Percentiles rank a stretch among this genome's conserved stretches.
phyloP scores from a whole-genome alignment of 441 rosid genomes.

The Gossypium trilobum region DNA sequence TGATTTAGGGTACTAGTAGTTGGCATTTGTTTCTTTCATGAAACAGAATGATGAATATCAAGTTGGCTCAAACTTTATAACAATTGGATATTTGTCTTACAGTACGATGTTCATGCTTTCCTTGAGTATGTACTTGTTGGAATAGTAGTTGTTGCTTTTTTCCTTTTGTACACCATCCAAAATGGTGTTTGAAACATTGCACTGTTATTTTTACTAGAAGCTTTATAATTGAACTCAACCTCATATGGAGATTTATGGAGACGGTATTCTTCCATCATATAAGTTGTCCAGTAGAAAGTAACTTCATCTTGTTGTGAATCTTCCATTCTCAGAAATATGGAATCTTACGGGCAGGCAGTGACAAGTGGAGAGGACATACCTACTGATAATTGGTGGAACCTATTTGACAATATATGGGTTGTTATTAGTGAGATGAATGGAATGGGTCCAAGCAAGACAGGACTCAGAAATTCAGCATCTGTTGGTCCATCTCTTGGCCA shows the following conservation, averaged over 20 bases:
- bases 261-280: neutral
- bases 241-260: neutral
- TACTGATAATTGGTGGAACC: conserved; percentile 76
- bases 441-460: conserved; percentile 68
- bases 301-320: conserved; percentile 15
- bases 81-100: neutral
- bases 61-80: neutral
- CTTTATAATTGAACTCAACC: neutral
- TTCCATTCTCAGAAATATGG: conserved; percentile 38
- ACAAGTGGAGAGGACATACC: conserved; percentile 36
- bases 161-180: neutral
- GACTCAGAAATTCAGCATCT: conserved; percentile 46
- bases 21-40: neutral
- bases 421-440: conserved; percentile 78
- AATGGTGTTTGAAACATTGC: neutral
- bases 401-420: conserved; percentile 87
- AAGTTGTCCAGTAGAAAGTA: neutral
- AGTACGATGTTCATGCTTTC: neutral
- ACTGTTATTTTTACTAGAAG: neutral
- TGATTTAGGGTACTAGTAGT: neutral
- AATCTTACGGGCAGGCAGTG: conserved; percentile 33
- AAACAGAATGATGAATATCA: neutral
- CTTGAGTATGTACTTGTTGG: neutral
- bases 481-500: conserved; percentile 83
- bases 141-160: neutral